Conservation (phyloP, 768 basidiomycete genomes). For the Boletus rex-veris region DNA sequence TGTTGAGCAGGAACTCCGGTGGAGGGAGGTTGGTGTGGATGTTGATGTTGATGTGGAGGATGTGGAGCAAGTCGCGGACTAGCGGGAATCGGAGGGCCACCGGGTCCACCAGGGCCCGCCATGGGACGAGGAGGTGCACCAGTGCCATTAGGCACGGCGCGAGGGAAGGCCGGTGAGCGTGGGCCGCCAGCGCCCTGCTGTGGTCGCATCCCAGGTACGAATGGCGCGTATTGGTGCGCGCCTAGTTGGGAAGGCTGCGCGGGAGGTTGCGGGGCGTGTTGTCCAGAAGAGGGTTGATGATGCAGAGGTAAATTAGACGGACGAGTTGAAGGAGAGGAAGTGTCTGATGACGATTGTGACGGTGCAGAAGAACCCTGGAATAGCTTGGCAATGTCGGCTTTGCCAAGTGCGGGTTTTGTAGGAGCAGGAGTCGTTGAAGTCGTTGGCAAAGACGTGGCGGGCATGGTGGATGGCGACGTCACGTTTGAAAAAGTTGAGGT, state of each 20-base stretch:
- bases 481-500: constrained; percentile 24
- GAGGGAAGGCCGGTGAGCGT: constrained; percentile 63
- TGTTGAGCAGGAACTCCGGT: constrained; percentile 47
- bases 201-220: constrained; percentile 48
- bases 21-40: constrained; percentile 53
- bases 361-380: constrained; percentile 40
- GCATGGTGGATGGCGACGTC: constrained; percentile 31
- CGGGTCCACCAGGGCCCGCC: constrained; percentile 46
- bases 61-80: constrained; percentile 68
- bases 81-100: constrained; percentile 49
- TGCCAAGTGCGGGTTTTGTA: constrained; percentile 29
- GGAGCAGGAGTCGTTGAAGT: constrained; percentile 34
- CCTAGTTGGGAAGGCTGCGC: constrained; percentile 41
- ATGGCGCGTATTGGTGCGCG: constrained; percentile 43
- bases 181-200: constrained; percentile 50
- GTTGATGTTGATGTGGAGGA: constrained; percentile 36
- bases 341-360: constrained; percentile 50
- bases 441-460: constrained; percentile 25
- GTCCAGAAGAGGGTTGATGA: constrained; percentile 37
- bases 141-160: constrained; percentile 60
- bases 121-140: constrained; percentile 47
- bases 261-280: constrained; percentile 38
- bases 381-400: constrained; percentile 39
- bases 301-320: constrained; percentile 51
- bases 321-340: constrained; percentile 56